phyloP scores from a whole-genome alignment of 1,284 basidiomycete genomes.

The Clitocybe nebularis region DNA sequence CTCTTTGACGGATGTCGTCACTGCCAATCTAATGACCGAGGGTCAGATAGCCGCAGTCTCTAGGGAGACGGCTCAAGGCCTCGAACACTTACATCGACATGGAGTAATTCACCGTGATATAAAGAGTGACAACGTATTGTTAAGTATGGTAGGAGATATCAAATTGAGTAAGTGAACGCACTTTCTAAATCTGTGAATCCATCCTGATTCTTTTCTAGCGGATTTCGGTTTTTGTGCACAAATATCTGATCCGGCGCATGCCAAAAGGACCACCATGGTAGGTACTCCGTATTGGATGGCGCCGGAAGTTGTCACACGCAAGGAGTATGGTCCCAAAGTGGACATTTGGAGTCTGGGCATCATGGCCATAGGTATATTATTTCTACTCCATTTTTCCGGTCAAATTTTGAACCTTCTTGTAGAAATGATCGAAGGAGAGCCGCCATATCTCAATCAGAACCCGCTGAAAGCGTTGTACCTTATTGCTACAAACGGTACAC shows the following conservation, averaged over 20 bases:
- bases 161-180: slow-evolving; percentile 79
- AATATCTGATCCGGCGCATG: slow-evolving; percentile 84
- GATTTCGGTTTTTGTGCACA: slow-evolving; percentile 99
- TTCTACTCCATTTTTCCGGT: slow-evolving; percentile 2
- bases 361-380: slow-evolving; percentile 88
- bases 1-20: slow-evolving; percentile 92
- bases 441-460: slow-evolving; percentile 96
- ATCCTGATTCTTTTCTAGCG: slow-evolving; percentile 45
- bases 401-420: slow-evolving; percentile 7
- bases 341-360: slow-evolving; percentile 99
- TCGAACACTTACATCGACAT: slow-evolving; percentile 91
- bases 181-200: slow-evolving; percentile 1
- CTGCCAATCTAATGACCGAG: slow-evolving; percentile 93
- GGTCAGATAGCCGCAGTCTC: slow-evolving; percentile 94
- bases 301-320: slow-evolving; percentile 95
- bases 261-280: slow-evolving; percentile 99
- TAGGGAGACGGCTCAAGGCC: slow-evolving; percentile 85
- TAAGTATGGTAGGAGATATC: slow-evolving; percentile 92
- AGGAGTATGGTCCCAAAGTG: slow-evolving; percentile 98
- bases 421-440: slow-evolving; percentile 99
- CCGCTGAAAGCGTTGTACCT: slow-evolving; percentile 93
- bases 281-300: slow-evolving; percentile 99
- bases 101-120: slow-evolving; percentile 98
- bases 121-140: slow-evolving; percentile 94
- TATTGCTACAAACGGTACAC: slow-evolving; percentile 98